These are phyloP conservation scores for Hortiboletus flavorubellus DNA, from an alignment of 768 basidiomycete genomes.

Conservation along the genomic window DNA sequence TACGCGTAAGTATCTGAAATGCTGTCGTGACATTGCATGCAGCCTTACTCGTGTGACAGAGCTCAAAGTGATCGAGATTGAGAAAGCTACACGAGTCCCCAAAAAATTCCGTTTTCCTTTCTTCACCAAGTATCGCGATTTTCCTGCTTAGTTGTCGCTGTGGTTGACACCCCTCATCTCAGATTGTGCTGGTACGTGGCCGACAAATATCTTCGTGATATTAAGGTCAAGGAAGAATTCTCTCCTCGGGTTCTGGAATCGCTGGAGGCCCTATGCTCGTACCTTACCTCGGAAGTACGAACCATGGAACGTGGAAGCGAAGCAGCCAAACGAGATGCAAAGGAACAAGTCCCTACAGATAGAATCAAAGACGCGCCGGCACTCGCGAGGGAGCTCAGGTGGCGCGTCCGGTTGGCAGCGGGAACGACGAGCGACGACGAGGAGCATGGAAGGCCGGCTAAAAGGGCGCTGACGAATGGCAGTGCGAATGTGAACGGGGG, in stretches of 20 bases:
- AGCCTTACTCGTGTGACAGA: slow-evolving; percentile 46
- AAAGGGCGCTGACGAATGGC: slow-evolving; percentile 26
- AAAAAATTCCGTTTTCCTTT: slow-evolving; percentile 88
- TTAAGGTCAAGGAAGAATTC: slow-evolving; percentile 56
- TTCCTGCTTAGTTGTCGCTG: slow-evolving; percentile 12
- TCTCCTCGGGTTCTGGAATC: slow-evolving; percentile 64
- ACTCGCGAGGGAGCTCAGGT: slow-evolving; percentile 79
- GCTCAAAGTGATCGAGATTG: slow-evolving; percentile 84
- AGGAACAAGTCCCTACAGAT: slow-evolving; percentile 78
- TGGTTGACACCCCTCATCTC: slow-evolving; percentile 4
- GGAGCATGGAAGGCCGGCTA: slow-evolving; percentile 28
- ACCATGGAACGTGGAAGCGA: slow-evolving; percentile 70
- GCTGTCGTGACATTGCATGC: background rate
- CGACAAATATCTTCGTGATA: slow-evolving; percentile 72
- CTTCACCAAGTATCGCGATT: slow-evolving; percentile 59
- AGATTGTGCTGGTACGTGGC: slow-evolving; percentile 92
- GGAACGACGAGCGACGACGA: slow-evolving; percentile 73
- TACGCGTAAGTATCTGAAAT: slow-evolving; percentile 58
- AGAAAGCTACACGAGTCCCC: slow-evolving; percentile 88
- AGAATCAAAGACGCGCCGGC: slow-evolving; percentile 79
- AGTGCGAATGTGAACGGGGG: slow-evolving; percentile 22
- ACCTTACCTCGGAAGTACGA: slow-evolving; percentile 75
- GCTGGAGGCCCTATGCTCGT: slow-evolving; percentile 66
- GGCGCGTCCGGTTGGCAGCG: slow-evolving; percentile 66
- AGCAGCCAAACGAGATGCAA: slow-evolving; percentile 68